Evolutionary conservation across 164 flowering plant genomes (phyloP), one percentile per base, ranked within the genome.

Genomic region (Warburgia ugandensis): DNA sequence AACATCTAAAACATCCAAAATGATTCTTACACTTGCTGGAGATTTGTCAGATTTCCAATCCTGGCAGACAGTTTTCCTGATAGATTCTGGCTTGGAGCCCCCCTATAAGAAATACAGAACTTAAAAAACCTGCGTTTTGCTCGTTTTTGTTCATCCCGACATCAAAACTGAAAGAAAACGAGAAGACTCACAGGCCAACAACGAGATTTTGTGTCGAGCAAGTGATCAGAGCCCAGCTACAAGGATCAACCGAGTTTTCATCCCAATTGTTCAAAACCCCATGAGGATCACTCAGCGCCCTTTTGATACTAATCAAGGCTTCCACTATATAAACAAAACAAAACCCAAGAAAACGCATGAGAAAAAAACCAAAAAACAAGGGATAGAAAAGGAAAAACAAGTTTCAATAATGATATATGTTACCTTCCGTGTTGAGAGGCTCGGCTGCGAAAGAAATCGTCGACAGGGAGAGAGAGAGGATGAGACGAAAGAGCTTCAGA

Each of bases 151-250:
- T 11, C 27, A 19, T 20, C 19, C 20, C 27, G n/a, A 13, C 14
- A 27, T n/a, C n/a, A 26, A 45, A 11, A 26, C 3, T 45, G 49
- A 19, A 45, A 6, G n/a, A 45, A 26, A 23, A 45, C 6, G 31
- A 13, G 17, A 40, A 50, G 47, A 77, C 83, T 71, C 57, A 92
- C 99, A 92, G 50, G 56, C 77, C 89, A 52, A 74, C 61, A 36
- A 92, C 99, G 26, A 80, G 77, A 59, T 86, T 85, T 12, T 83
- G 89, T 50, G 81, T 29, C 6, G 95, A 83, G 48, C 99, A 92
- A 68, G 95, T 88, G 66, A 92, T 75, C 95, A 85, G 78, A 33
- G 90, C 71, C 96, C 96, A 92, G 64, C 96, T 83, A 64, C 99
- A 92, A 28, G 99, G 99, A 59, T 92, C 99, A 16, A 80, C 99